Evolutionary conservation across 371 early-diverging fungal species (phyloP), one percentile per base, ranked within the genome.

Genomic region (Zopfochytrium polystomum): DNA sequence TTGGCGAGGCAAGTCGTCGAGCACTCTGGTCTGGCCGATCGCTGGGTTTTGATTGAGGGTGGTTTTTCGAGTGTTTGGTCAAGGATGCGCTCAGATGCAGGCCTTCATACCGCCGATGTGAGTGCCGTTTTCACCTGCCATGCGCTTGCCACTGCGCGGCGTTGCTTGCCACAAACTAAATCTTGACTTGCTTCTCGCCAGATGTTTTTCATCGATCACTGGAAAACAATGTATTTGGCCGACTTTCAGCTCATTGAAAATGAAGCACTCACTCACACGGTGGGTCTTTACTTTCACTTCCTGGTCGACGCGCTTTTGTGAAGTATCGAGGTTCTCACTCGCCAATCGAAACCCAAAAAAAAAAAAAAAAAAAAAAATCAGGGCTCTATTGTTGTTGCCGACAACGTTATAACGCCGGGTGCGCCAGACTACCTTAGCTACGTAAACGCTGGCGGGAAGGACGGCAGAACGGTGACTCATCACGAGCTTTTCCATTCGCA

Each of bases 161-260:
- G n/a, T n/a, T n/a, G n/a, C n/a, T n/a, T n/a, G n/a, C n/a, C n/a
- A n/a, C n/a, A n/a, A n/a, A n/a, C n/a, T n/a, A n/a, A n/a, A n/a
- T n/a, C n/a, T n/a, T n/a, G n/a, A n/a, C n/a, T n/a, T n/a, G n/a
- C n/a, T n/a, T n/a, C n/a, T n/a, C n/a, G n/a, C n/a, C n/a, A n/a
- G n/a, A n/a, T n/a, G n/a, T 42, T 57, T 25, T 65, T 70, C 53
- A 66, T 70, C 46, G 70, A 70, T 38, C 70, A 70, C 52, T 44
- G 30, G 13, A 66, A 70, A 44, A 11, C 2, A 22, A n/a, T 42
- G 26, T 70, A 70, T 46, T 51, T 70, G 20, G 25, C 43, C 27
- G 70, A 70, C 38, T 63, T 65, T 27, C 31, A 54, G 23, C 30
- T 70, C 25, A 56, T 60, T 33, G 66, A 70, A 27, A 34, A 33